phyloP scores from a whole-genome alignment of 2,329 filamentous ascomycete genomes.

The Aspergillus udagawae region DNA sequence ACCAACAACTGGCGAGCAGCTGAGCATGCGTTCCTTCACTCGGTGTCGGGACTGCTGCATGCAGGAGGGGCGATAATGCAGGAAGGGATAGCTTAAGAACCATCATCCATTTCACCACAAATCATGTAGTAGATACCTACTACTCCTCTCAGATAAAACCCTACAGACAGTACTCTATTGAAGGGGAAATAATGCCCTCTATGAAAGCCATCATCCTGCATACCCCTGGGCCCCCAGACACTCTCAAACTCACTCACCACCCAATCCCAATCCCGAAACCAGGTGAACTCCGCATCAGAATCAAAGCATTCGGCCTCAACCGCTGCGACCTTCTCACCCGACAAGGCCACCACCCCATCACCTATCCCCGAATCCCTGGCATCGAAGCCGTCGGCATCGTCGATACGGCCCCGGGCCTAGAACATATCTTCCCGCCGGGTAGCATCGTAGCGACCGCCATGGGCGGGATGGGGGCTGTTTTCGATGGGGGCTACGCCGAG shows the following conservation, averaged over 20 bases:
- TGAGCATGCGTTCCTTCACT: no score
- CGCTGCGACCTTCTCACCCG: slow-evolving; percentile 47
- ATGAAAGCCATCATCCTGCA: slow-evolving; percentile 46
- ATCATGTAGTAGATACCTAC: not conserved
- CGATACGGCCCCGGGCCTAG: slow-evolving; percentile 29
- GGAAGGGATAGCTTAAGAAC: not conserved
- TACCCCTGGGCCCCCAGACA: slow-evolving; percentile 36
- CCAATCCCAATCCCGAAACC: slow-evolving; percentile 38
- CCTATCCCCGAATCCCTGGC: slow-evolving; percentile 44
- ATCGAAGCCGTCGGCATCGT: slow-evolving; percentile 46
- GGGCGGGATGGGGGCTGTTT: slow-evolving; percentile 47
- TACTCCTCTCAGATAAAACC: not conserved
- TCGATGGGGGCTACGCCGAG: slow-evolving; percentile 50
- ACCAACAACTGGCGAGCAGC: not conserved
- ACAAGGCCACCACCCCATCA: slow-evolving; percentile 41
- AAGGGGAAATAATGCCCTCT: slow-evolving; percentile 11
- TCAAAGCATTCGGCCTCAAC: slow-evolving; percentile 47
- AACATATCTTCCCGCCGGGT: slow-evolving; percentile 35
- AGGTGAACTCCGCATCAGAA: slow-evolving; percentile 40
- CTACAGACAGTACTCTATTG: not conserved
- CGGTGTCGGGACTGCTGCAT: not conserved
- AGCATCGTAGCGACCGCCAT: slow-evolving; percentile 46
- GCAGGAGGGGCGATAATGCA: not conserved
- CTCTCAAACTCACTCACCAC: slow-evolving; percentile 36
- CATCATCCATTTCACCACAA: not conserved